phyloP scores from a whole-genome alignment of 345 rosid genomes.

The Zanthoxylum bungeanum region DNA sequence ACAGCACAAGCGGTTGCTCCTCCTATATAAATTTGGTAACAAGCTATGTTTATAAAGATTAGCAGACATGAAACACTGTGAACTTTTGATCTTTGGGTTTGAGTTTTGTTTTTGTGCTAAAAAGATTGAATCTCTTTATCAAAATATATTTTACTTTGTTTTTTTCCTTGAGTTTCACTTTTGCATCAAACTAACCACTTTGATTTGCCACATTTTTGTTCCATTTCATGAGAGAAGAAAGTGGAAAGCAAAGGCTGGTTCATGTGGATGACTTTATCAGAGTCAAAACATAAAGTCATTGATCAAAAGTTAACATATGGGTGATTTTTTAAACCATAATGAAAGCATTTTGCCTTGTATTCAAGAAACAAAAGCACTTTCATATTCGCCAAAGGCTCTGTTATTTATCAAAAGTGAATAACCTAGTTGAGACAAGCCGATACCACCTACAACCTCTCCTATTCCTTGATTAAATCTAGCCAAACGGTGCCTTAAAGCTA shows the following conservation, averaged over 20 bases:
- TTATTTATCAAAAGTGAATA: background rate
- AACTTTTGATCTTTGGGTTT: conserved; percentile 26
- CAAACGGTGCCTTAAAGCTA: conserved; percentile 3
- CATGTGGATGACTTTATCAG: conserved; percentile 30
- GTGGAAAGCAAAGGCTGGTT: conserved; percentile 22
- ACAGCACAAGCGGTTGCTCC: background rate
- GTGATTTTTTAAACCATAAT: background rate
- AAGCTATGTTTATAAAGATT: conserved; percentile 9
- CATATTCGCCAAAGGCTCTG: background rate
- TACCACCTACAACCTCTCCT: background rate
- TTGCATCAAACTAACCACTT: conserved; percentile 7
- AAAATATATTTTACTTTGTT: conserved; percentile 7
- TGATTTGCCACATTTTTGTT: background rate
- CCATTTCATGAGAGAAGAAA: conserved; percentile 8
- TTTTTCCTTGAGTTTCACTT: conserved; percentile 15
- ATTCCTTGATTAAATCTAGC: background rate
- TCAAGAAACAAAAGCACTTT: background rate
- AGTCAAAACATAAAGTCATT: conserved; percentile 35
- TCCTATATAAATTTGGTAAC: no score
- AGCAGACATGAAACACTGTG: conserved; percentile 20
- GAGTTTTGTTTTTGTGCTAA: conserved; percentile 32
- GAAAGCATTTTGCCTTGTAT: background rate
- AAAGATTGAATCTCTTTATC: conserved; percentile 29
- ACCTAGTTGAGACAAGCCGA: background rate
- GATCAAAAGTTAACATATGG: background rate